These are phyloP conservation scores for Capillidium heterosporum DNA, from an alignment of 371 early-diverging fungal genomes.

Conservation along the genomic window DNA sequence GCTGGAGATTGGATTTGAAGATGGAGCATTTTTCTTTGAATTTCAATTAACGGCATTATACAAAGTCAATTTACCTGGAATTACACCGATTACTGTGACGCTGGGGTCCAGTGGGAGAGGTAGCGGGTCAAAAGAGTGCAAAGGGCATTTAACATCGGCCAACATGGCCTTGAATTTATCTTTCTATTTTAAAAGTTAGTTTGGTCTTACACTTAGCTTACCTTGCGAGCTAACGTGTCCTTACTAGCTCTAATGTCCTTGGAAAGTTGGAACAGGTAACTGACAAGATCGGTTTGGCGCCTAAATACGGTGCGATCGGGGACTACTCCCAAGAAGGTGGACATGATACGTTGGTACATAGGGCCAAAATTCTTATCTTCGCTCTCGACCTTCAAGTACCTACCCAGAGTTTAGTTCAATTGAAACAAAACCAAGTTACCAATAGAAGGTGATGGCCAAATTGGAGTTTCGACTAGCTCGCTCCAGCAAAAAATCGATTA, in stretches of 20 bases:
- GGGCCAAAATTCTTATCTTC: constrained; percentile 39
- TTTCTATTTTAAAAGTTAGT: constrained; percentile 24
- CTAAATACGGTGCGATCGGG: constrained; percentile 53
- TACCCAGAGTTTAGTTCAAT: constrained; percentile 8
- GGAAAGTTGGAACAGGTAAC: constrained; percentile 43
- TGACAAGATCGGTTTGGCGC: constrained; percentile 71
- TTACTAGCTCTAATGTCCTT: constrained; percentile 49
- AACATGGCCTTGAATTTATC: constrained; percentile 54
- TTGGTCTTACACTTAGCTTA: constrained; percentile 9
- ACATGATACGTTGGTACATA: constrained; percentile 73
- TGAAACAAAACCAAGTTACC: constrained; percentile 25
- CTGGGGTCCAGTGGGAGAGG: constrained; percentile 77
- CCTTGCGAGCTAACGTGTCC: constrained; percentile 69
- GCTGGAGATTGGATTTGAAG: constrained; percentile 80
- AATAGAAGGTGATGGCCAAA: constrained; percentile 80
- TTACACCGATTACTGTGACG: constrained; percentile 63
- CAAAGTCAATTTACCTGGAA: constrained; percentile 31
- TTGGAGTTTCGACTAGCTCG: constrained; percentile 57
- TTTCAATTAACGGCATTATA: neutral
- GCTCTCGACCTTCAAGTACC: constrained; percentile 86
- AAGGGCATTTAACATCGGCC: constrained; percentile 59
- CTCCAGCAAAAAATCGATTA: constrained; percentile 74
- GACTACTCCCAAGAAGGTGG: constrained; percentile 13
- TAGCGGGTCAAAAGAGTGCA: constrained; percentile 53
- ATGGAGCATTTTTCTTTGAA: constrained; percentile 52